These are phyloP conservation scores for Paraphaeosphaeria minitans DNA, from an alignment of 2,329 filamentous ascomycete genomes.

Conservation along the genomic window DNA sequence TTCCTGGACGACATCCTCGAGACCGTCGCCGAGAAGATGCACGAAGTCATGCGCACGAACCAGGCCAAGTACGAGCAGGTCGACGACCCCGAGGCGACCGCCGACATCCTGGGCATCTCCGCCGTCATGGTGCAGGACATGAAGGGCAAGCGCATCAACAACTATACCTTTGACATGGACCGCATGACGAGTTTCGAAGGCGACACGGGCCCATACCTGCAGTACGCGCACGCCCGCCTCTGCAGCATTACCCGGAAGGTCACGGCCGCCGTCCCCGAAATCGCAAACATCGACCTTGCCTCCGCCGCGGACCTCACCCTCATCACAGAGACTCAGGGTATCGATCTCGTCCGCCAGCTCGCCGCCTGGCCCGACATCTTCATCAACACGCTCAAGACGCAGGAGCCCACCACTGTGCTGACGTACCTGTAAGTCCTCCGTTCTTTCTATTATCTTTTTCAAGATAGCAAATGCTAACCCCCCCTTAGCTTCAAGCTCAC, in stretches of 20 bases:
- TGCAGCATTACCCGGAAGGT: conserved; percentile 58
- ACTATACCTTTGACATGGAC: conserved; percentile 77
- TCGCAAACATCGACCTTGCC: conserved; percentile 59
- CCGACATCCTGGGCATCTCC: conserved; percentile 89
- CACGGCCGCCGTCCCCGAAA: conserved; percentile 53
- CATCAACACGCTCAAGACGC: conserved; percentile 80
- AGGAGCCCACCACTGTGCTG: conserved; percentile 72
- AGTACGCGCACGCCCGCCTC: conserved; percentile 67
- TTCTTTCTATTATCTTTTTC: conserved; percentile 45
- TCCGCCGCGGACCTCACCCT: conserved; percentile 71
- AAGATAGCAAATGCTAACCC: not conserved
- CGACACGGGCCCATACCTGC: conserved; percentile 83
- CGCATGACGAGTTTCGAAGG: conserved; percentile 84
- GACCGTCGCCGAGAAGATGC: conserved; percentile 88
- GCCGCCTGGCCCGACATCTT: conserved; percentile 86
- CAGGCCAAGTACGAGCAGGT: conserved; percentile 79
- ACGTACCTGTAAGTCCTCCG: conserved; percentile 77
- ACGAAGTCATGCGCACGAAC: conserved; percentile 94
- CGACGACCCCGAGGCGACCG: conserved; percentile 77
- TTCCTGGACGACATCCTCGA: conserved; percentile 57
- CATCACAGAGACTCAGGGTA: conserved; percentile 72
- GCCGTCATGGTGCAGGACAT: conserved; percentile 99
- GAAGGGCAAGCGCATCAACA: conserved; percentile 81
- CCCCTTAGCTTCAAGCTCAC: conserved; percentile 66
- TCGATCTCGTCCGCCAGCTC: conserved; percentile 75